Evolutionary conservation across 2,329 filamentous ascomycete genomes (phyloP), one percentile per base, ranked within the genome.

Genomic region (Dactylellina drechsleri): DNA sequence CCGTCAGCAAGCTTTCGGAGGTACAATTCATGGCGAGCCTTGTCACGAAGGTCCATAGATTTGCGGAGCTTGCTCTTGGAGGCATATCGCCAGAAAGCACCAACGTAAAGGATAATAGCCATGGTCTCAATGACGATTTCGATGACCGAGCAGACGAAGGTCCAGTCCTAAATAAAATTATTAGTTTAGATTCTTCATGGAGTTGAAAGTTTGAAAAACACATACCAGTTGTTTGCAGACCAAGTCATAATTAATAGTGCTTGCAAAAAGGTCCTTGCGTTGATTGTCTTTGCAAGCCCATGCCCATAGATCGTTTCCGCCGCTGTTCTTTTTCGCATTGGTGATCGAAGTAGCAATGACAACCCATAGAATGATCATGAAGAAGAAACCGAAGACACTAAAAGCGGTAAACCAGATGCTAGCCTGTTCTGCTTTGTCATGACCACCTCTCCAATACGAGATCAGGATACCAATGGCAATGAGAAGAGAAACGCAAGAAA

Each of bases 31-130:
- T 92, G 94, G 77, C 95, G 91, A 78, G 95, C 95, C 81, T 92
- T 91, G 86, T 99, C 95, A 79, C 95, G 92, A 81, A 91, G 86
- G 82, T 96, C 91, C 95, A 99, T 99, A 77, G 93, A 93, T 87
- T 97, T 98, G 83, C 91, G 90, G 77, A 99, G 91, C 82, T 91
- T 91, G 82, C 92, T 91, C 87, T 98, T 99, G 78, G 91, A 93
- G 88, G 93, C 97, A 87, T 96, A 96, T 79, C 95, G 91, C 86
- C 96, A 98, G 86, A 98, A 97, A 82, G 97, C 89, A 81, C 97
- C 87, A 80, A 88, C 92, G 86, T 99, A 99, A 80, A 99, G 92
- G 64, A 89, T 85, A 82, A 99, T 96, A 81, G 91, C 92, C 81
- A 98, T 90, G 78, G 92, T 87, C 81, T 98, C 95, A 79, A 99